Conservation (phyloP, 2,329 filamentous ascomycete genomes). For the Aspergillus sp. region DNA sequence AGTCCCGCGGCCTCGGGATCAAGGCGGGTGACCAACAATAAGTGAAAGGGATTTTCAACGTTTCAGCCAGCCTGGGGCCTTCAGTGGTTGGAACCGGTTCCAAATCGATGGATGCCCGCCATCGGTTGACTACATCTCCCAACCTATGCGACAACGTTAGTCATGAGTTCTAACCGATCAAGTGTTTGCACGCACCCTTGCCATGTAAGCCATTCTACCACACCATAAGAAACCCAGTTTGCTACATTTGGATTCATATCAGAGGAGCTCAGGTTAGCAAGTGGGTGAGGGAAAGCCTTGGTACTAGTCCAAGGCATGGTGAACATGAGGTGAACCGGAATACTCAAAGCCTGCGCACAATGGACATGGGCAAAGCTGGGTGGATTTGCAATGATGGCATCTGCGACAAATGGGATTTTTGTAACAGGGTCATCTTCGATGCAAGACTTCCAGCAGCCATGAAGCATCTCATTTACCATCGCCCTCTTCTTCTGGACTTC, state of each 20-base stretch:
- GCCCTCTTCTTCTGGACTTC: slow-evolving; percentile 34
- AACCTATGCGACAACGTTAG: slow-evolving; percentile 27
- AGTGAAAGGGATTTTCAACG: slow-evolving; percentile 46
- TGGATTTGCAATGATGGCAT: slow-evolving; percentile 59
- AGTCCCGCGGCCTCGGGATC: slow-evolving; percentile 45
- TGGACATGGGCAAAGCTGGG: slow-evolving; percentile 57
- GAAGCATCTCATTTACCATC: slow-evolving; percentile 42
- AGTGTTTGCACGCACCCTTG: slow-evolving; percentile 41
- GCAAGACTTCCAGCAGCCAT: slow-evolving; percentile 46
- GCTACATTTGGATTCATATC: slow-evolving; percentile 36
- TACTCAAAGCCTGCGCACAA: slow-evolving; percentile 53
- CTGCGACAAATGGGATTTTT: slow-evolving; percentile 53
- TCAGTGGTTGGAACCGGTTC: slow-evolving; percentile 41
- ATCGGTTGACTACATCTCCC: slow-evolving; percentile 51
- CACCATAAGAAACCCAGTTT: slow-evolving; percentile 51
- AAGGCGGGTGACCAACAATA: slow-evolving; percentile 51
- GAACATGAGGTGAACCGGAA: slow-evolving; percentile 56
- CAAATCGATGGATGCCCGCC: slow-evolving; percentile 43
- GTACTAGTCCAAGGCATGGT: slow-evolving; percentile 57
- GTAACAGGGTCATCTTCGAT: slow-evolving; percentile 34
- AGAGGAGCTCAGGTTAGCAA: slow-evolving; percentile 49
- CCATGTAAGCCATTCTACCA: slow-evolving; percentile 55
- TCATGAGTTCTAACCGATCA: neutral
- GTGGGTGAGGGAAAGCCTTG: slow-evolving; percentile 50
- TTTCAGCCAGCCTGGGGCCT: slow-evolving; percentile 40